Base-by-base conservation (phyloP, 2,329 filamentous ascomycete genomes). In the Didymella glomerata region DNA sequence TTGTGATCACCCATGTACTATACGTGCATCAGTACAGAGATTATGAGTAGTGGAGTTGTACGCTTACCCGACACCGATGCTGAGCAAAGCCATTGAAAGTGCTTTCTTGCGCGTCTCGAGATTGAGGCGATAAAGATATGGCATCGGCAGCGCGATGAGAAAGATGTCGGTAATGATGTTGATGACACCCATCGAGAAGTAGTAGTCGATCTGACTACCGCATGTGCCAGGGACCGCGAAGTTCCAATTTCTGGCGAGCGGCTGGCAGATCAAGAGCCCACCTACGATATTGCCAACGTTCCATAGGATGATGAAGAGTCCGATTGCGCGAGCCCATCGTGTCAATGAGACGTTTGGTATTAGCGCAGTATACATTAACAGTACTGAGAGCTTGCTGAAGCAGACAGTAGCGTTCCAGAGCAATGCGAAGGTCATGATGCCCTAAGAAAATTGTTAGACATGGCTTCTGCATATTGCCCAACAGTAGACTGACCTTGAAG, bases 1-100 rank as follows among this genome's bases (percentile, higher is more conserved):
- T 66, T 11, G 63, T 70, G 20, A 70, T 65, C 13, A 64, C 58
- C 66, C 66, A 70, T 1, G 68, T 69, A 2, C 68, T 71, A 7
- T 20, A 3, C 3, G 4, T 16, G 14, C 25, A 24, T 20, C 13
- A 11, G 20, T 10, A 30, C 3, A 11, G 28, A 4, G 8, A 13
- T 11, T 11, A 2, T 11, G 11, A 3, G 10, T 11, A 10, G 9
- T 13, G 11, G 28, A 13, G 9, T 25, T 4, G 10, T 4, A 57
- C 2, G 16, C 63, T 47, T 49, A 70, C 66, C 61, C 59, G 9
- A 70, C 57, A 22, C 66, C 66, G 44, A 70, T 60, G 44, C 66
- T 64, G 0, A 70, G 58, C 20, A 71, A 44, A 7, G 20, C 60
- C 49, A 61, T 64, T 1, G 63, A 56, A 2, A 67, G 24, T 2